These are phyloP conservation scores for Magnaporthiopsis poae DNA, from an alignment of 2,329 filamentous ascomycete species.

Conservation along the genomic window DNA sequence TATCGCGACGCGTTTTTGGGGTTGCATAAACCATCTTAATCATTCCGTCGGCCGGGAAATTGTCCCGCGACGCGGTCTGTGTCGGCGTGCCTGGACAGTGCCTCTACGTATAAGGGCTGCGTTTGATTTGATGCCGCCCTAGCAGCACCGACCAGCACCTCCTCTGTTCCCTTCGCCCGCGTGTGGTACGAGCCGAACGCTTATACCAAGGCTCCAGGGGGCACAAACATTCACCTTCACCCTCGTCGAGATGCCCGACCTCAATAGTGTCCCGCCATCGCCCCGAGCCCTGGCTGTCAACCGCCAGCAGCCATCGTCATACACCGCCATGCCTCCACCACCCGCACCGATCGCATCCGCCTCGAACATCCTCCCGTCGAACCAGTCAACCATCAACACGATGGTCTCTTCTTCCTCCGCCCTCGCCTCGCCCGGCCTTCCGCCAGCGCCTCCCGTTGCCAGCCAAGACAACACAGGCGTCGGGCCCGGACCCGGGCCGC, in stretches of 20 bases:
- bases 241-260: constrained; percentile 36
- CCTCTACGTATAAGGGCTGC: background rate
- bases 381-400: constrained; percentile 24
- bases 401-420: constrained; percentile 20
- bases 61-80: background rate
- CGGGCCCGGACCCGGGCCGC: constrained; percentile 55
- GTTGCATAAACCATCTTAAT: background rate
- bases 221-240: background rate
- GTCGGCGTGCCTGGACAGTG: background rate
- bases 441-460: constrained; percentile 13
- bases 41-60: background rate
- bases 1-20: background rate
- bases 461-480: constrained; percentile 34
- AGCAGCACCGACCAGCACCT: background rate
- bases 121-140: background rate
- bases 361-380: constrained; percentile 48
- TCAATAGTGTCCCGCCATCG: constrained; percentile 45
- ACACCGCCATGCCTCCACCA: constrained; percentile 30
- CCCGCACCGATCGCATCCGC: constrained; percentile 30
- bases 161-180: background rate
- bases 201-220: background rate
- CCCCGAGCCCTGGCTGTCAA: constrained; percentile 34
- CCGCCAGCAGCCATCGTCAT: constrained; percentile 28
- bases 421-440: constrained; percentile 24
- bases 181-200: background rate